phyloP scores from a whole-genome alignment of 2,329 filamentous ascomycete genomes.

The Sporothrix euskadiensis region DNA sequence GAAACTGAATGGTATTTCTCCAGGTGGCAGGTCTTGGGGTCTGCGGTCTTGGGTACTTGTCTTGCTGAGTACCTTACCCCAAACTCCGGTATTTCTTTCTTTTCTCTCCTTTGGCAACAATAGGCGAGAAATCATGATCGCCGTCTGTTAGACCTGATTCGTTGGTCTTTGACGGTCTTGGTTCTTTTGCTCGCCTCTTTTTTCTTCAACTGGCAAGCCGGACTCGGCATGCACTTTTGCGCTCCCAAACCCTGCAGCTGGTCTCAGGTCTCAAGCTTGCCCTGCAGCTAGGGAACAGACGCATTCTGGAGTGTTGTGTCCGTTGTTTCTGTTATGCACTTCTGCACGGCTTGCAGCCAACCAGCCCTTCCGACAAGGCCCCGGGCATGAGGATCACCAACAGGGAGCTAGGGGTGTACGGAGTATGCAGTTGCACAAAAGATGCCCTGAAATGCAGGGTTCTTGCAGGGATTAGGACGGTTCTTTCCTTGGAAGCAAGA shows the following conservation, averaged over 20 bases:
- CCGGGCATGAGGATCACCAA: conserved; percentile 11
- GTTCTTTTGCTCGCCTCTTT: background rate
- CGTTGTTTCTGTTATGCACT: background rate
- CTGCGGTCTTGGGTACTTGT: too few species aligned
- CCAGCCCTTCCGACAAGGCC: background rate
- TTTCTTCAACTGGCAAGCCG: conserved; percentile 18
- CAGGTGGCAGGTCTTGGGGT: background rate
- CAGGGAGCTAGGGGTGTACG: background rate
- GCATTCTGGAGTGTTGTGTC: background rate
- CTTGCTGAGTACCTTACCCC: background rate
- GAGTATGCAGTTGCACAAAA: background rate
- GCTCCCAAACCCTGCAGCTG: background rate
- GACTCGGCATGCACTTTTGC: background rate
- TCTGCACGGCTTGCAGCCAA: background rate
- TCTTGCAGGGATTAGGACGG: too few species aligned
- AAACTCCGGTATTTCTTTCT: background rate
- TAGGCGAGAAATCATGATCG: background rate
- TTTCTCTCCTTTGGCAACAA: background rate
- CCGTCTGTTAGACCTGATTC: background rate
- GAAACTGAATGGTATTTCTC: background rate
- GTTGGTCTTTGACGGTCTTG: background rate
- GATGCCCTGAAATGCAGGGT: background rate
- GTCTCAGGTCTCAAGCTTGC: background rate
- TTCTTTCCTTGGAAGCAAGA: too few species aligned
- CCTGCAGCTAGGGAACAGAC: conserved; percentile 13